Evolutionary conservation across 345 rosid species (phyloP), one percentile per base, ranked within the genome.

Genomic region (Lepidium didymum): DNA sequence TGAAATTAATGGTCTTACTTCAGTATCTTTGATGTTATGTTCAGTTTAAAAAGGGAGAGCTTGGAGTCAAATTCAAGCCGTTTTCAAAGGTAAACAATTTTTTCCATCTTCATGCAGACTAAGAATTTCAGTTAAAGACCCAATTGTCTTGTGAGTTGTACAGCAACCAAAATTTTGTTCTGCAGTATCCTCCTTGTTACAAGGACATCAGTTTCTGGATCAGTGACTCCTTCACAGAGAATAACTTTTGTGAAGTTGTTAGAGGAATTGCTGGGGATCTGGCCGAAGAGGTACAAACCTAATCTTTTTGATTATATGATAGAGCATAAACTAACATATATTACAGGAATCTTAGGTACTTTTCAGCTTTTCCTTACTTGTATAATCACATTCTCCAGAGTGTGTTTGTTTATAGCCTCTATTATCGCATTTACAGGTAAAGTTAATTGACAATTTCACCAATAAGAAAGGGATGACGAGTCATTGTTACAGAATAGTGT

Each of bases 151-250:
- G 41, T 40, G 12, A 41, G 31, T 14, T 50, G 7, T 63, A 50
- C 2, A 2, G 60, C 10, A 51, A 60, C 23, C 53, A 59, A 51
- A 51, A 40, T 13, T 67, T 3, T 67, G 43, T 70, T 74, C 59
- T 79, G 77, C 84, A 93, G 98, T 90, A 66, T 80, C 98, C 98
- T 45, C 98, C 98, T 73, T 93, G 97, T 77, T 93, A 72, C 81
- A 93, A 93, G 77, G 98, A 93, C 79, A 78, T 94, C 81, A 94
- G 97, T 47, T 94, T 94, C 79, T 94, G 99, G 97, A 91, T 89
- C 64, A 94, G 36, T 53, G 97, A 94, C 11, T 81, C 85, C 14
- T 94, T 91, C 79, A 94, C 99, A 13, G 96, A 94, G 80, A 94
- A 91, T 70, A 94, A 94, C 81, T 80, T 94, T 62, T 91, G 97